Evolutionary conservation across 768 basidiomycete species (phyloP).

Genomic region (Tricholoma terreum): DNA sequence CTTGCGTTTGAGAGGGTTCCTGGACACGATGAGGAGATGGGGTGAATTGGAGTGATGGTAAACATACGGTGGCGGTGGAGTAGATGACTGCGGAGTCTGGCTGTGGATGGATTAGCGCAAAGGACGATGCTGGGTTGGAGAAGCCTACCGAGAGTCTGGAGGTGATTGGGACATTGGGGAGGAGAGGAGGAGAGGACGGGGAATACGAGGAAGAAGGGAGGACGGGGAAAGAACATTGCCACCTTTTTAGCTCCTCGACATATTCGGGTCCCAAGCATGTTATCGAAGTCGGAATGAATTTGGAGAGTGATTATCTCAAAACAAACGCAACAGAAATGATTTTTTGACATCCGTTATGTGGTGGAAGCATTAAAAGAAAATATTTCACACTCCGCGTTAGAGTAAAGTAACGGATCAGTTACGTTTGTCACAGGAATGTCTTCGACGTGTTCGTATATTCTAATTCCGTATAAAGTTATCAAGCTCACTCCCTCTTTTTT

Average conservation of each 20-base stretch:
- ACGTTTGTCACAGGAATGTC: not conserved
- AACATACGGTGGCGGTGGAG: not conserved
- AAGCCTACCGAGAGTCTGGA: not conserved
- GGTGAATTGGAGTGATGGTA: not conserved
- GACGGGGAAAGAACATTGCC: not conserved
- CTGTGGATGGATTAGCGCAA: not conserved
- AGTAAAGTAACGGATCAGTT: not conserved
- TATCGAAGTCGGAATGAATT: not conserved
- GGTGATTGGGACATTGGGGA: not conserved
- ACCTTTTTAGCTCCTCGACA: constrained; percentile 2
- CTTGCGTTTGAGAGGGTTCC: constrained; percentile 25
- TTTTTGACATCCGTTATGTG: constrained; percentile 1
- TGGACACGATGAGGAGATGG: not conserved
- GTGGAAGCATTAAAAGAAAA: not conserved
- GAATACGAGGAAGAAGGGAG: not conserved
- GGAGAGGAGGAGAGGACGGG: not conserved
- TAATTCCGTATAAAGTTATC: not conserved
- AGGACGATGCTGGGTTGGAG: not conserved
- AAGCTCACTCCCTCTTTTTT: not conserved
- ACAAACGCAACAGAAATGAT: not conserved
- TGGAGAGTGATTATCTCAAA: constrained; percentile 5
- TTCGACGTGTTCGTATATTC: not conserved
- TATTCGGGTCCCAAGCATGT: constrained; percentile 8
- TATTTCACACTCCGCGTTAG: not conserved
- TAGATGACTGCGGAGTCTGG: not conserved